Percentiles rank a stretch among this genome's conserved stretches.
These are phyloP conservation scores for Vitis riparia DNA, from an alignment of 164 flowering plant species.

Conservation along the genomic window DNA sequence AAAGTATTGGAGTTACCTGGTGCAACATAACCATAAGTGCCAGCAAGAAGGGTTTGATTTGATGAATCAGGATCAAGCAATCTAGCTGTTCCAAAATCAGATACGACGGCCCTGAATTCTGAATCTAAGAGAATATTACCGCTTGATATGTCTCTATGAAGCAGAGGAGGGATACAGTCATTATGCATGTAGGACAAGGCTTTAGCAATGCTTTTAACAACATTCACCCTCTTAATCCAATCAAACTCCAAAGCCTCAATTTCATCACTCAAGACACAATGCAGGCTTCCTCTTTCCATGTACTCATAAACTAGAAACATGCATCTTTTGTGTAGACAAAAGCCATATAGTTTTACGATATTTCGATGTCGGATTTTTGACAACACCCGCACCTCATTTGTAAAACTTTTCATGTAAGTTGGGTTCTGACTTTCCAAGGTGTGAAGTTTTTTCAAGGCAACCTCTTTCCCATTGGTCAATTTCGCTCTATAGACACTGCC, in stretches of 20 bases:
- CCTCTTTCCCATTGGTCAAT: slow-evolving; percentile 9
- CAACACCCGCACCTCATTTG: background rate
- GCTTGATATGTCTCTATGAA: slow-evolving; percentile 22
- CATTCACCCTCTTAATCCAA: slow-evolving; percentile 15
- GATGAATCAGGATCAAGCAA: slow-evolving; percentile 15
- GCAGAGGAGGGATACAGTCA: slow-evolving; percentile 13
- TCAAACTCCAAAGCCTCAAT: slow-evolving; percentile 16
- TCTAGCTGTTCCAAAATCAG: slow-evolving; percentile 21
- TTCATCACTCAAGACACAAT: slow-evolving; percentile 2
- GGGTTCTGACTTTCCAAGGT: slow-evolving; percentile 8
- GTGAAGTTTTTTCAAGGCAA: slow-evolving; percentile 24
- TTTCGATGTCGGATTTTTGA: slow-evolving; percentile 5
- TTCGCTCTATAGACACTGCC: slow-evolving; percentile 23
- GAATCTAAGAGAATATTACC: slow-evolving; percentile 19
- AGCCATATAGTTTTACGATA: slow-evolving; percentile 10
- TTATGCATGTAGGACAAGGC: slow-evolving; percentile 18
- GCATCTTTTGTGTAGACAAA: slow-evolving; percentile 4
- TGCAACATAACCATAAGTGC: slow-evolving; percentile 22
- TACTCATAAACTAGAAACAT: slow-evolving; percentile 13
- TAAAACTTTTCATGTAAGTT: slow-evolving; percentile 5
- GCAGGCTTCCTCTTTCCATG: slow-evolving; percentile 15
- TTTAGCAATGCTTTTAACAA: slow-evolving; percentile 7
- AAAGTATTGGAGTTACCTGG: slow-evolving; percentile 15
- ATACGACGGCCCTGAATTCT: slow-evolving; percentile 7
- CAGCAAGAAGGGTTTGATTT: slow-evolving; percentile 7